Percentiles rank a stretch among this genome's conserved stretches.
These are phyloP conservation scores for Mrakia gelida DNA, from an alignment of 768 basidiomycete species.

Conservation along the genomic window DNA sequence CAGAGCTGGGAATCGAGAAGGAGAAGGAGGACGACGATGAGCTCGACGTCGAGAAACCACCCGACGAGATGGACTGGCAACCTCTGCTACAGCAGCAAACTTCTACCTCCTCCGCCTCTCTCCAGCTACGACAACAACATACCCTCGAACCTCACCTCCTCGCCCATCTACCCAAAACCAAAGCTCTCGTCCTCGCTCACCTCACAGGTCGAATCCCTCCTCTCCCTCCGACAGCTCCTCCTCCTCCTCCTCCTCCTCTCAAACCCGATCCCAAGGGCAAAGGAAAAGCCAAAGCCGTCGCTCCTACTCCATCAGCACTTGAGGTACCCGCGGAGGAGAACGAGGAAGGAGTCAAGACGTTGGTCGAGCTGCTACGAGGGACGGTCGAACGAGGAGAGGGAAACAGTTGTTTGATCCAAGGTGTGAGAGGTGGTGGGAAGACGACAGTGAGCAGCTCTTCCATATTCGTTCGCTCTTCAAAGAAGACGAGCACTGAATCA, in stretches of 20 bases:
- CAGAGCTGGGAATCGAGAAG: neutral
- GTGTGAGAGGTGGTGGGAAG: conserved; percentile 82
- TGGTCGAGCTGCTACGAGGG: conserved; percentile 64
- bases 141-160: neutral
- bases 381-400: conserved; percentile 79
- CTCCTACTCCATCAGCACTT: neutral
- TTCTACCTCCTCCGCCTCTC: neutral
- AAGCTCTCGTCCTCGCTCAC: conserved; percentile 22
- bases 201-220: conserved; percentile 26
- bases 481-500: neutral
- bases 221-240: neutral
- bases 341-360: conserved; percentile 53
- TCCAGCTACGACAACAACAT: neutral
- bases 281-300: conserved; percentile 3
- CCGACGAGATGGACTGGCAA: neutral
- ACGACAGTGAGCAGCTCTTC: conserved; percentile 52
- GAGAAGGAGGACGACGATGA: neutral
- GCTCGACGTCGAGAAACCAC: neutral
- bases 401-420: conserved; percentile 84
- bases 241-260: neutral
- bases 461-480: too few relatives aligned
- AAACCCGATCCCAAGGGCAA: conserved; percentile 17
- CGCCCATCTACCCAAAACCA: conserved; percentile 19
- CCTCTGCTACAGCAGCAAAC: neutral
- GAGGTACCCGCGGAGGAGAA: conserved; percentile 33